These are phyloP conservation scores for Cystobasidiaceae sp. DNA, from an alignment of 1,284 basidiomycete genomes.

Conservation along the genomic window DNA sequence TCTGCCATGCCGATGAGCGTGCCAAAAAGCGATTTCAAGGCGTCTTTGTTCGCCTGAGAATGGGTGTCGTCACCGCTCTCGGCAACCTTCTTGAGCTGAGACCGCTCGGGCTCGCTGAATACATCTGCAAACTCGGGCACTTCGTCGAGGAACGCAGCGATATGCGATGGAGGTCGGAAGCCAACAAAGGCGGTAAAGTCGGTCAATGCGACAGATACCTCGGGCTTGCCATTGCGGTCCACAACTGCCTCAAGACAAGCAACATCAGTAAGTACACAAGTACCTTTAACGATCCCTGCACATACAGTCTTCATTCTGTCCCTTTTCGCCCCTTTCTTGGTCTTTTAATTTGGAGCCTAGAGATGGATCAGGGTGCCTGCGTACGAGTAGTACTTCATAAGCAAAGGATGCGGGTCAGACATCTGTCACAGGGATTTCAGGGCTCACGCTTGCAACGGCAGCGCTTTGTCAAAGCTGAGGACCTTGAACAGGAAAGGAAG, in stretches of 20 bases:
- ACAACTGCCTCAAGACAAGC: slow-evolving; percentile 24
- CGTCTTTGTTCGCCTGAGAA: not conserved
- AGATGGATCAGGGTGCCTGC: slow-evolving; percentile 6
- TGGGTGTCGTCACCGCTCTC: not conserved
- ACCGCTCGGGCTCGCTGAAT: slow-evolving; percentile 19
- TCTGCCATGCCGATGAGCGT: slow-evolving; percentile 30
- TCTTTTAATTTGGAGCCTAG: slow-evolving; percentile 31
- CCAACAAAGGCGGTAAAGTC: slow-evolving; percentile 38
- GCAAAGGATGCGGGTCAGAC: not conserved
- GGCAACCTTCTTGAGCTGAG: slow-evolving; percentile 8
- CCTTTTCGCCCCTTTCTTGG: slow-evolving; percentile 27
- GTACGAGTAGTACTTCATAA: not conserved
- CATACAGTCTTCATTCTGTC: slow-evolving; percentile 34
- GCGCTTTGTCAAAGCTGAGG: slow-evolving; percentile 38
- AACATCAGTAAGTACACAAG: not conserved
- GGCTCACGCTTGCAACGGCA: slow-evolving; percentile 35
- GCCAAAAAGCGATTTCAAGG: slow-evolving; percentile 33
- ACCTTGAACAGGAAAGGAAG: slow-evolving; percentile 39
- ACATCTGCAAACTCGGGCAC: slow-evolving; percentile 31
- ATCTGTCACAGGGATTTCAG: not conserved
- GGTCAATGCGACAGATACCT: slow-evolving; percentile 36
- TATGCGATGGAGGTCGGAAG: slow-evolving; percentile 35
- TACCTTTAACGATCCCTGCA: not conserved
- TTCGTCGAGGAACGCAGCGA: slow-evolving; percentile 25
- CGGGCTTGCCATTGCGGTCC: slow-evolving; percentile 38